Conservation (phyloP, 495 filamentous ascomycete genomes). For the Podospora pseudocomata region DNA sequence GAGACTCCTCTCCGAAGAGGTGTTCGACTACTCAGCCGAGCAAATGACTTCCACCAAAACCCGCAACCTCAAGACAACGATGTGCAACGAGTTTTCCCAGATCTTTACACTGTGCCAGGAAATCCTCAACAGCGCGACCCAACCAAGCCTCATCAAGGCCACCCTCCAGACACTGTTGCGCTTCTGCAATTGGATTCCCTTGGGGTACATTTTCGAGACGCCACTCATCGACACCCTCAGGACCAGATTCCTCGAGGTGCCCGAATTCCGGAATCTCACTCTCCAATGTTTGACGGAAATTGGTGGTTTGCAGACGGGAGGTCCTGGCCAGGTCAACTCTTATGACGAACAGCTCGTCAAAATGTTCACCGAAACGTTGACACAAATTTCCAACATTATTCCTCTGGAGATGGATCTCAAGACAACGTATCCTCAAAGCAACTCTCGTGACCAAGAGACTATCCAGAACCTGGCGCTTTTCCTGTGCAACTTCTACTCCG, state of each 20-base stretch:
- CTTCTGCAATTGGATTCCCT: conserved; percentile 97
- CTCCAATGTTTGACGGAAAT: conserved; percentile 97
- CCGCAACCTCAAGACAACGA: conserved; percentile 91
- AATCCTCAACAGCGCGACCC: conserved; percentile 81
- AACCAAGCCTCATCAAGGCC: conserved; percentile 84
- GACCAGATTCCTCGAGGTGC: conserved; percentile 80
- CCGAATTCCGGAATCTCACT: conserved; percentile 93
- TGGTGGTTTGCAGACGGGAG: conserved; percentile 76
- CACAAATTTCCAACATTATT: conserved; percentile 83
- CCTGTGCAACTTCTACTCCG: conserved; percentile 90
- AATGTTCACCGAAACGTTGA: conserved; percentile 96
- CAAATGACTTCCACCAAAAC: conserved; percentile 98
- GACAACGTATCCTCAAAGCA: conserved; percentile 81
- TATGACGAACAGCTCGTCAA: conserved; percentile 92
- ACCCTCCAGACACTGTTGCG: conserved; percentile 91
- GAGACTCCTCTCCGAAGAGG: conserved; percentile 91
- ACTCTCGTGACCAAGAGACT: conserved; percentile 92
- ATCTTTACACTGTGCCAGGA: conserved; percentile 97
- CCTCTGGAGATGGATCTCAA: conserved; percentile 86
- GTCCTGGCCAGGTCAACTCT: conserved; percentile 58
- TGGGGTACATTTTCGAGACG: conserved; percentile 98
- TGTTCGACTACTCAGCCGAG: conserved; percentile 97
- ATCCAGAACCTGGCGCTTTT: conserved; percentile 95
- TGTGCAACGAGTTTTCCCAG: conserved; percentile 95
- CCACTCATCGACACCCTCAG: conserved; percentile 91